Percentiles rank a stretch among this genome's conserved stretches.
These are phyloP conservation scores for Xylogone sp. DNA, from an alignment of 2,329 filamentous ascomycete genomes.

Conservation along the genomic window DNA sequence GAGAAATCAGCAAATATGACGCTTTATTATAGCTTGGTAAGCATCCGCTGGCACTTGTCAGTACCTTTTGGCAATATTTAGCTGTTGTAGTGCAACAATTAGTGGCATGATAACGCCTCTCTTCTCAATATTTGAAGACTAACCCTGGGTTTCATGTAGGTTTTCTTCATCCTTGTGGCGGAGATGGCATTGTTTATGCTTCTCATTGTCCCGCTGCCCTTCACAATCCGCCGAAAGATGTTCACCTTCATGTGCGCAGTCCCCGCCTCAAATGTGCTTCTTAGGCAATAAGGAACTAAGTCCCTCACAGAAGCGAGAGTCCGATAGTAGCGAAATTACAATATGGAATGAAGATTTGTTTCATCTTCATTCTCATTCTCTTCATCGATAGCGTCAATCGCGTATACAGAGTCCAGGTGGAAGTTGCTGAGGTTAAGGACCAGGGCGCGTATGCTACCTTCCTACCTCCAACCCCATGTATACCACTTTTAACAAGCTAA, in stretches of 20 bases:
- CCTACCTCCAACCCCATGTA: neutral
- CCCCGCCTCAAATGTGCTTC: constrained; percentile 26
- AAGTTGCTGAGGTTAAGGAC: constrained; percentile 73
- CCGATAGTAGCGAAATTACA: constrained; percentile 81
- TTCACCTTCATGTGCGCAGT: constrained; percentile 83
- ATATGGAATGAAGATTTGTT: constrained; percentile 98
- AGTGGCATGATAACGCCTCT: neutral
- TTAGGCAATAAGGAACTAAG: constrained; percentile 9
- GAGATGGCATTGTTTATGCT: constrained; percentile 82
- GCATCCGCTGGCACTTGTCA: constrained; percentile 14
- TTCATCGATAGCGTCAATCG: constrained; percentile 96
- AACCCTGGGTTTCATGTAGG: constrained; percentile 44
- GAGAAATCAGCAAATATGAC: constrained; percentile 36
- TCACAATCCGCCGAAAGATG: constrained; percentile 46
- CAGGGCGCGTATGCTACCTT: constrained; percentile 21
- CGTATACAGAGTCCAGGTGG: constrained; percentile 93
- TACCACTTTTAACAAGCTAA: constrained; percentile 16
- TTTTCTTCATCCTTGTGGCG: constrained; percentile 76
- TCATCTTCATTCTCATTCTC: constrained; percentile 97
- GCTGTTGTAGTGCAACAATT: neutral
- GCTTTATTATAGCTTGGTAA: constrained; percentile 47
- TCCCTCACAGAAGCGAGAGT: constrained; percentile 23
- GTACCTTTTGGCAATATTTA: neutral
- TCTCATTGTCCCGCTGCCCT: constrained; percentile 83
- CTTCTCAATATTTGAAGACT: constrained; percentile 3